phyloP scores from a whole-genome alignment of 2,329 filamentous ascomycete species.

The Clarireedia sp. region DNA sequence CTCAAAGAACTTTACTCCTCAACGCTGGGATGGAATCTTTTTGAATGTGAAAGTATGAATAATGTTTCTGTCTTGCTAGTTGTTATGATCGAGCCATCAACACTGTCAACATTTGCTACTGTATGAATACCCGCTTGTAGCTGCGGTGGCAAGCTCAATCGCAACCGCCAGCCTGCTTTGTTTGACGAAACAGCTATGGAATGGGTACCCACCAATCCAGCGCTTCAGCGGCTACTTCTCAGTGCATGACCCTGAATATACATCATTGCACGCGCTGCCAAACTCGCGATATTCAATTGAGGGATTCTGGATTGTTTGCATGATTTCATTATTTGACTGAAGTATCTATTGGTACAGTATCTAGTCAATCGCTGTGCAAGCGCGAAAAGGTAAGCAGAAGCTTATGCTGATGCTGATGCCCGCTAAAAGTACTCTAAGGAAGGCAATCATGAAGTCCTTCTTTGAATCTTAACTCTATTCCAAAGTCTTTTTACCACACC shows the following conservation, averaged over 20 bases:
- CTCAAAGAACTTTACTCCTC: no score
- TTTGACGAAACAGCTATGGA: no score
- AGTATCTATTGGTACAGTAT: not conserved
- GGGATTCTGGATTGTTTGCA: no score
- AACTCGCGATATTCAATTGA: no score
- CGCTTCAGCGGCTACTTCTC: not conserved
- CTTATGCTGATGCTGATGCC: not conserved
- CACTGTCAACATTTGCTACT: not conserved
- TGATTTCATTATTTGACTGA: not conserved
- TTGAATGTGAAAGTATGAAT: no score
- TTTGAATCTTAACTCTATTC: conserved; percentile 44
- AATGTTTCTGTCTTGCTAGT: no score
- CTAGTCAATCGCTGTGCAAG: not conserved
- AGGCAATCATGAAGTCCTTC: conserved; percentile 15
- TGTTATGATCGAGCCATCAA: no score
- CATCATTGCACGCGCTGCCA: no score
- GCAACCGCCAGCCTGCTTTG: no score
- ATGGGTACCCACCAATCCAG: not conserved
- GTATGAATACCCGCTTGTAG: not conserved
- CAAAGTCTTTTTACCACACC: conserved; percentile 56
- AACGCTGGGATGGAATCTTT: no score
- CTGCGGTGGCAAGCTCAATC: not conserved
- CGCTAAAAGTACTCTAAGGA: conserved; percentile 6
- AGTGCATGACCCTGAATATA: no score
- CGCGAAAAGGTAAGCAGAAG: not conserved